Base-by-base conservation (phyloP, 768 basidiomycete species). In the Scleroderma citrinum region DNA sequence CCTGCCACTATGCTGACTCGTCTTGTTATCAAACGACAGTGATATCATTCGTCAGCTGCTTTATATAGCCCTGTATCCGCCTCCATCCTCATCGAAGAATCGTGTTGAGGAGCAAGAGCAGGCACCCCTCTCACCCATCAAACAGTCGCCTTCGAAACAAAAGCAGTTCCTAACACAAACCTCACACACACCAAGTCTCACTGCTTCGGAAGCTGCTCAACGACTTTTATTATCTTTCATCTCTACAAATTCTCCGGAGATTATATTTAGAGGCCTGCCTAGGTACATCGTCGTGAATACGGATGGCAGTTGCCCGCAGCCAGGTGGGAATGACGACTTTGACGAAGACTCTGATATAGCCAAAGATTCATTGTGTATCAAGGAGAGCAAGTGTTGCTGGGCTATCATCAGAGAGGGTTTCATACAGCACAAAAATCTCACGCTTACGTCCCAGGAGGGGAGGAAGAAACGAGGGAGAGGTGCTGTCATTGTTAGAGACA, bases 11-110 rank as follows among this genome's bases (percentile, higher is more conserved):
- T 56, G 11, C 44, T 39, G 34, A 53, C 7, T 49, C 41, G 36
- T 46, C 44, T 29, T 55, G 42, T 14, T 56, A 46, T 45, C 46
- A 44, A 53, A 29, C 14, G 16, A 54, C 48, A 86, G 84, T 19
- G 69, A 76, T 23, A 85, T 85, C 56, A 64, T 89, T 41, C 74
- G 83, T 32, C 84, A 86, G 47, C 69, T 87, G 13, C 65, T 87
- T 21, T 89, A 81, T 61, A 80, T 88, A 31, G 73, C 83, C n/a
- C 72, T 89, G 19, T 83, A 83, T 54, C 76, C 83, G 6, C 70
- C 76, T 6, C 62, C 62, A 0, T 49, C 56, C 3, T n/a, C 49
- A 26, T 17, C 56, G n/a, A 37, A 30, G 0, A 59, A 62, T 43
- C 46, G 52, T 26, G 48, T 42, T 10, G 49, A 46, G 36, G 55